A percentile compares a stretch with the other conserved stretches of the same genome.
Conservation (phyloP, 2,329 filamentous ascomycete genomes). For the Aspergillus pseudoviridinutans region DNA sequence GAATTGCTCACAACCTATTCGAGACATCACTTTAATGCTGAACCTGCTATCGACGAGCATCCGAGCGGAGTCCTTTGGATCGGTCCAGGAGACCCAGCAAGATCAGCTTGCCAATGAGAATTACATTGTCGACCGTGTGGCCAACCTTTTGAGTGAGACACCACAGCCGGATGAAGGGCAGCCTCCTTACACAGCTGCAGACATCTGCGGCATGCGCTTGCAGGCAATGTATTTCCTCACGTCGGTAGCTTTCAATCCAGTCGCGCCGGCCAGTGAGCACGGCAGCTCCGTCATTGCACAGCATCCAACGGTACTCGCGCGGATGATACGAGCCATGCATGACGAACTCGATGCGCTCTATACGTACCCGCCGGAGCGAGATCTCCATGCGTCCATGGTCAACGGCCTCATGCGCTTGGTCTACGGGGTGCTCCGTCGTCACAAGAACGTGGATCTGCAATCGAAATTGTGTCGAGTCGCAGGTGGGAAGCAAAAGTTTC, state of each 20-base stretch:
- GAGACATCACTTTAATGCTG: slow-evolving; percentile 53
- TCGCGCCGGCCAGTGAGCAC: slow-evolving; percentile 58
- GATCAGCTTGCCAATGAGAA: slow-evolving; percentile 41
- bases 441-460: slow-evolving; percentile 63
- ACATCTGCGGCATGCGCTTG: slow-evolving; percentile 42
- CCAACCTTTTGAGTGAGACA: slow-evolving; percentile 54
- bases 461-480: slow-evolving; percentile 66
- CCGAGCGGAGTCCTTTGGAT: slow-evolving; percentile 51
- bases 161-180: slow-evolving; percentile 45
- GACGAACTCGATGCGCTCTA: slow-evolving; percentile 65
- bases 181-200: slow-evolving; percentile 33
- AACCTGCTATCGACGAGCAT: slow-evolving; percentile 55
- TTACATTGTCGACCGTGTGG: slow-evolving; percentile 54
- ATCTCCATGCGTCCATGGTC: slow-evolving; percentile 50
- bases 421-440: slow-evolving; percentile 56
- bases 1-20: slow-evolving; percentile 53
- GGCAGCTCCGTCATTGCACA: slow-evolving; percentile 61
- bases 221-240: slow-evolving; percentile 44
- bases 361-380: slow-evolving; percentile 42
- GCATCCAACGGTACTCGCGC: slow-evolving; percentile 67
- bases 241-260: slow-evolving; percentile 39
- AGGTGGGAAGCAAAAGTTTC: slow-evolving; percentile 75
- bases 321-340: slow-evolving; percentile 70
- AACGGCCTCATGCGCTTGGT: slow-evolving; percentile 60
- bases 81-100: slow-evolving; percentile 42